Conservation (phyloP, 2,329 filamentous ascomycete genomes). For the Colletotrichum tofieldiae region DNA sequence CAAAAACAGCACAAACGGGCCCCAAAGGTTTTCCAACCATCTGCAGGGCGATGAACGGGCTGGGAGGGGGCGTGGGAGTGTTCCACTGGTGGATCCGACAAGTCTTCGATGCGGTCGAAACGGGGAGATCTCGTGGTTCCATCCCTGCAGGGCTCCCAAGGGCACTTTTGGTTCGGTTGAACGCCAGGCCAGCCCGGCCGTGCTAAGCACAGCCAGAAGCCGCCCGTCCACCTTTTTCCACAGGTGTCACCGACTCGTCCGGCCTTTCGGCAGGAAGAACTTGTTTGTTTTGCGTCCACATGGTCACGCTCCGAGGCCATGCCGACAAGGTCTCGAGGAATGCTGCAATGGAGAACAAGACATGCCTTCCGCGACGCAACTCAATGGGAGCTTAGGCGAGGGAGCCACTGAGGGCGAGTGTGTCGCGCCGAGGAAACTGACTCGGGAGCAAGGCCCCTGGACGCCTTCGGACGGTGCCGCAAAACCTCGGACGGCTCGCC, state of each 20-base stretch:
- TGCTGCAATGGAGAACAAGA: conserved; percentile 10
- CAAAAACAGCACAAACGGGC: conserved; percentile 34
- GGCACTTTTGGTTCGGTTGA: conserved; percentile 41
- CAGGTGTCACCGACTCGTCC: conserved; percentile 26
- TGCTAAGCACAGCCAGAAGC: conserved; percentile 35
- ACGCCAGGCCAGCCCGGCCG: conserved; percentile 40
- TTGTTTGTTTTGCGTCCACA: conserved; percentile 25
- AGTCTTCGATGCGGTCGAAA: conserved; percentile 43
- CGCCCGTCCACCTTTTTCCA: conserved; percentile 31
- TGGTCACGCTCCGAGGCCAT: not conserved
- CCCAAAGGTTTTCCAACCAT: conserved; percentile 30
- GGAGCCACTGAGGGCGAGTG: not conserved
- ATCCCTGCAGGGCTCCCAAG: conserved; percentile 44
- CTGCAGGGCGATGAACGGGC: conserved; percentile 34
- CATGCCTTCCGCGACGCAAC: not conserved
- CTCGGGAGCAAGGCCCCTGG: conserved; percentile 40
- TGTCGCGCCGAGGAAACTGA: conserved; percentile 30
- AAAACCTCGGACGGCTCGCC: conserved; percentile 40
- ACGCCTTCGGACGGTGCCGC: conserved; percentile 42
- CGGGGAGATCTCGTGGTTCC: conserved; percentile 45
- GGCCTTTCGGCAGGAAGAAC: conserved; percentile 28
- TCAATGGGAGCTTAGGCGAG: conserved; percentile 2
- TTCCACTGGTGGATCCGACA: conserved; percentile 40
- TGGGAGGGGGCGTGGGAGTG: conserved; percentile 39
- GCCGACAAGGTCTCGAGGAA: conserved; percentile 18